Conservation (phyloP, 495 filamentous ascomycete genomes). For the Talaromyces wortmannii region DNA sequence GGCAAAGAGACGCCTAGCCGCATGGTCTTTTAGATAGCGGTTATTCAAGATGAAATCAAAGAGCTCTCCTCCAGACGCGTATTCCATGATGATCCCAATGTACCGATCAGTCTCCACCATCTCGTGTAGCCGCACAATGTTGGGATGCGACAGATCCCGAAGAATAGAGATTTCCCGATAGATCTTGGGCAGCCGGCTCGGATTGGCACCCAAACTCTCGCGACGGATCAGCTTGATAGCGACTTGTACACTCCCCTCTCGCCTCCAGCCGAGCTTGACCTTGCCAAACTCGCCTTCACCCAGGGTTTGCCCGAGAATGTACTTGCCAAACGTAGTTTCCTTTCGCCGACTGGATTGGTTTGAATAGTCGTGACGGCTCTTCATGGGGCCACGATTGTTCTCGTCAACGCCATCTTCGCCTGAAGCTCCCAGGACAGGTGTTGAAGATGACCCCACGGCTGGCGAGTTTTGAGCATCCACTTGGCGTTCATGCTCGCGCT, state of each 20-base stretch:
- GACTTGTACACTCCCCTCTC: conserved; percentile 87
- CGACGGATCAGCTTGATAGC: conserved; percentile 97
- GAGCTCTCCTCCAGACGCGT: conserved; percentile 93
- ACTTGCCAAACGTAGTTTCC: conserved; percentile 87
- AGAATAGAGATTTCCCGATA: conserved; percentile 94
- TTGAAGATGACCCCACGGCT: conserved; percentile 39
- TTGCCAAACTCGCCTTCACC: conserved; percentile 99
- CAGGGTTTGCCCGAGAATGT: conserved; percentile 92
- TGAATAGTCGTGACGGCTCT: conserved; percentile 75
- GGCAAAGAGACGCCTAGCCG: conserved; percentile 86
- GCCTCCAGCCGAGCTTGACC: conserved; percentile 98
- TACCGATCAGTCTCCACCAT: conserved; percentile 97
- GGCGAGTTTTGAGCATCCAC: conserved; percentile 52
- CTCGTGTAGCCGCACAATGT: conserved; percentile 95
- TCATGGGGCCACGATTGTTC: conserved; percentile 49
- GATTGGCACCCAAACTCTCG: conserved; percentile 80
- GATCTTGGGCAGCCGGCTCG: conserved; percentile 86
- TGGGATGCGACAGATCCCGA: conserved; percentile 79
- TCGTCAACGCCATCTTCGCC: conserved; percentile 54
- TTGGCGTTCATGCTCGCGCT: conserved; percentile 67
- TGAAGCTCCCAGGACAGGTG: conserved; percentile 47
- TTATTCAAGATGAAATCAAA: conserved; percentile 98
- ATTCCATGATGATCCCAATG: conserved; percentile 97
- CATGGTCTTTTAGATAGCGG: conserved; percentile 88
- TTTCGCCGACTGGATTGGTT: conserved; percentile 48